These are phyloP conservation scores for Penicillium pancosmium DNA, from an alignment of 495 filamentous ascomycete species.

Conservation along the genomic window DNA sequence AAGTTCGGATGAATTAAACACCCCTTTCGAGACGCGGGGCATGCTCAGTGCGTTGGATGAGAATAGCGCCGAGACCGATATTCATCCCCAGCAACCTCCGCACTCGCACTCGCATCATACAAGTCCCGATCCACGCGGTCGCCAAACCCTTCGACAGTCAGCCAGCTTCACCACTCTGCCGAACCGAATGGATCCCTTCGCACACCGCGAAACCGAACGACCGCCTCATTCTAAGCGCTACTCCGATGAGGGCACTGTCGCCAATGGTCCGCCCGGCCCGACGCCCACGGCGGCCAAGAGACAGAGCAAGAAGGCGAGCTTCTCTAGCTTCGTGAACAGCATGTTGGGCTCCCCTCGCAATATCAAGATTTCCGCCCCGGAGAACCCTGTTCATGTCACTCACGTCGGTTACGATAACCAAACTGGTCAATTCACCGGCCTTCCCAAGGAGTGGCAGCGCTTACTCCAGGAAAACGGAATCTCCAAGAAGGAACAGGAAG, in stretches of 20 bases:
- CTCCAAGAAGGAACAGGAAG: conserved; percentile 90
- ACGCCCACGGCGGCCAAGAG: conserved; percentile 50
- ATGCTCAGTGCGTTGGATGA: conserved; percentile 69
- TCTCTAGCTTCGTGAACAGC: conserved; percentile 93
- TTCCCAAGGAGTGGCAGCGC: conserved; percentile 97
- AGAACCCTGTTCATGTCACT: conserved; percentile 97
- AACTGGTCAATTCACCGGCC: conserved; percentile 94
- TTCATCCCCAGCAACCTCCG: conserved; percentile 44
- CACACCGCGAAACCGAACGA: conserved; percentile 39
- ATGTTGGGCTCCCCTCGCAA: conserved; percentile 82
- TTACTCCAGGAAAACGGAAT: conserved; percentile 95
- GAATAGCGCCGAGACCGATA: conserved; percentile 55
- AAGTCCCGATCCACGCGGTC: conserved; percentile 60
- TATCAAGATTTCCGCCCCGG: conserved; percentile 90
- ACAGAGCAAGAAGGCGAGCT: conserved; percentile 85
- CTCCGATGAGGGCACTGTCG: conserved; percentile 73
- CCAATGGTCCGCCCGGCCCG: conserved; percentile 54
- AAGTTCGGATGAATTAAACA: conserved; percentile 70
- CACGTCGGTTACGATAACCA: conserved; percentile 97
- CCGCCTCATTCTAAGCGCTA: conserved; percentile 70
- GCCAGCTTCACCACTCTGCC: conserved; percentile 71
- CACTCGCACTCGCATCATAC: conserved; percentile 59
- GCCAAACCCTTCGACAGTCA: conserved; percentile 69
- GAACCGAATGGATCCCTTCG: conserved; percentile 60
- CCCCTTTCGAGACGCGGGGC: conserved; percentile 68